Base-by-base conservation (phyloP, 345 rosid genomes). In the Citrus hindsii region DNA sequence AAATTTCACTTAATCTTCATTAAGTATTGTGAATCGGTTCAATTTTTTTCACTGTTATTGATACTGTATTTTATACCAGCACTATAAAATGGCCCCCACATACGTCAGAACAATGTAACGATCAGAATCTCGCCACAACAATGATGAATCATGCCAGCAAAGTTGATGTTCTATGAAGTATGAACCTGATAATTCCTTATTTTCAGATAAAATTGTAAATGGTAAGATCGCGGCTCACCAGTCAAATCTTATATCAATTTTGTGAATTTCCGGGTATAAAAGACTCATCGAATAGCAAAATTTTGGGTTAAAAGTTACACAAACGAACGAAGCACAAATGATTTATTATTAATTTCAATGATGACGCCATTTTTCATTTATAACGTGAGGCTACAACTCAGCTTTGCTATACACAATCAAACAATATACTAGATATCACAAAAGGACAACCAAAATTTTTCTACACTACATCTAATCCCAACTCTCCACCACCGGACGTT, bases 401-500 rank as follows among this genome's bases (percentile, higher is more conserved):
- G 58, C 58, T 6, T 42, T 63, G 56, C 32, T 72, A 46, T 72
- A 67, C 7, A 30, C 37, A 18, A 67, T 30, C 21, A 2, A 72
- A 58, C 3, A 19, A 37, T 6, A 79, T 38, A 55, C 55, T 4
- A 4, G 9, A 35, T 27, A 53, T 56, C 33, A 40, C 67, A 61
- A 69, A 67, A 73, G 22, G 33, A 75, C 46, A 22, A 22, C n/a
- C 32, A 81, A 37, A 64, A 69, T 70, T 30, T 64, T 32, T 13
- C 32, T 3, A 33, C 21, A 48, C 7, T 65, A 63, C 10, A 8
- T 9, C 55, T 83, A 75, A 32, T 37, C 72, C 65, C 67, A 87
- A 85, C 88, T 81, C 85, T 42, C 71, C 78, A 89, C 71, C 78
- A 89, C 53, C 0, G 89, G 91, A 64, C 89, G 83, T 83, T 91